phyloP scores from a whole-genome alignment of 2,329 filamentous ascomycete genomes.

The Fusarium sp. region DNA sequence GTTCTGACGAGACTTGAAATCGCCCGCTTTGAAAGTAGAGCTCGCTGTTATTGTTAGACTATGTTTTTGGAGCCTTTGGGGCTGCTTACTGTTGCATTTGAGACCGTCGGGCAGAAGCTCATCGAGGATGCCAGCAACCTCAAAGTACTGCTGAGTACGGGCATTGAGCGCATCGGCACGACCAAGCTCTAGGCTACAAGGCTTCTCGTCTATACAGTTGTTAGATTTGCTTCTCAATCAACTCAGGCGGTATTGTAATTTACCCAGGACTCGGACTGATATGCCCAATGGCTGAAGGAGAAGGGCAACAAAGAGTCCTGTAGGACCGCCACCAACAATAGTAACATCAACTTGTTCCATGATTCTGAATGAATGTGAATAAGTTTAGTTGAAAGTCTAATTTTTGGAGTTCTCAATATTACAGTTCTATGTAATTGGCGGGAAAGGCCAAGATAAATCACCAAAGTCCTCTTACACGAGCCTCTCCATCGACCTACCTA shows the following conservation, averaged over 20 bases:
- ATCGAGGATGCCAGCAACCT: slow-evolving; percentile 54
- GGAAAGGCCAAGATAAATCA: not conserved
- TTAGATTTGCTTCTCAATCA: not conserved
- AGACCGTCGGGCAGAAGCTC: slow-evolving; percentile 54
- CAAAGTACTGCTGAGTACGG: slow-evolving; percentile 58
- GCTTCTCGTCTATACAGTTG: slow-evolving; percentile 48
- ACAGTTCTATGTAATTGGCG: not conserved
- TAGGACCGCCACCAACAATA: slow-evolving; percentile 51
- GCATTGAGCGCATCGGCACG: slow-evolving; percentile 60
- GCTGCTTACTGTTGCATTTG: slow-evolving; percentile 58
- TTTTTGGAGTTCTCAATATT: not conserved
- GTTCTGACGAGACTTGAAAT: slow-evolving; percentile 58
- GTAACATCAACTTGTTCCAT: slow-evolving; percentile 15
- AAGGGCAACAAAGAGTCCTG: slow-evolving; percentile 56
- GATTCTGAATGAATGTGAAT: not conserved
- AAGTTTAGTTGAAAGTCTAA: fast-evolving
- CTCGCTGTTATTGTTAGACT: slow-evolving; percentile 46
- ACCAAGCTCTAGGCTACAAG: slow-evolving; percentile 51
- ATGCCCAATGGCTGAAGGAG: slow-evolving; percentile 54
- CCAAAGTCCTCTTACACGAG: not conserved
- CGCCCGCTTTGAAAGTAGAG: slow-evolving; percentile 56
- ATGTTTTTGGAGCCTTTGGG: fast-evolving
- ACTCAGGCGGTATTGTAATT: fast-evolving
- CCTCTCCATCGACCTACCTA: not conserved
- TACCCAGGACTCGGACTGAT: slow-evolving; percentile 52